A percentile compares a stretch with the other conserved stretches of the same genome.
Evolutionary conservation across 2,329 filamentous ascomycete species (phyloP).

Genomic region (Pseudocercospora ulei): DNA sequence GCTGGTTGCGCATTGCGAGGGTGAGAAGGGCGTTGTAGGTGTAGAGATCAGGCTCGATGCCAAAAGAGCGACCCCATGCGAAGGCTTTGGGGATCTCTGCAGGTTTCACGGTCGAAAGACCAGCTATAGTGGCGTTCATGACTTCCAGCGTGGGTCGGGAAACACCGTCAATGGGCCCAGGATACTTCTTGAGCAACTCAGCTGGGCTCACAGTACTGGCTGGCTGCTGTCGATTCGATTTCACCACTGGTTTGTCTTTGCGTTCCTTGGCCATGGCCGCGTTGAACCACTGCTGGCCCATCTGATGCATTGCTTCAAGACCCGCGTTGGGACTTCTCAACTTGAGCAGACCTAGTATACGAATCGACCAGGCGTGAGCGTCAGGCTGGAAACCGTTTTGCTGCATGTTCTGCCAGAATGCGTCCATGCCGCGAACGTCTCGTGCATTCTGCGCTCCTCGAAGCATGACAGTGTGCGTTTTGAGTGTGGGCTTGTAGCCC

Average conservation of each 20-base stretch:
- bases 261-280: slow-evolving; percentile 27
- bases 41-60: slow-evolving; percentile 30
- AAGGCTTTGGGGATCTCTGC: slow-evolving; percentile 48
- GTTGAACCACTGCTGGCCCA: slow-evolving; percentile 52
- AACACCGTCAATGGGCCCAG: slow-evolving; percentile 35
- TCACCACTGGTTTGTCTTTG: not conserved
- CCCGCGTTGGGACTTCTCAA: slow-evolving; percentile 47
- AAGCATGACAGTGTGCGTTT: slow-evolving; percentile 65
- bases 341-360: slow-evolving; percentile 57
- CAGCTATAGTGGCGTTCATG: slow-evolving; percentile 61
- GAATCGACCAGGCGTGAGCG: slow-evolving; percentile 56
- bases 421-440: slow-evolving; percentile 52
- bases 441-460: slow-evolving; percentile 55
- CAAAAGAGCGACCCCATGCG: slow-evolving; percentile 35
- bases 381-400: slow-evolving; percentile 53
- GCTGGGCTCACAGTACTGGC: slow-evolving; percentile 13
- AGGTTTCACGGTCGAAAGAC: slow-evolving; percentile 48
- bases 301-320: slow-evolving; percentile 56
- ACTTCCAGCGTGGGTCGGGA: slow-evolving; percentile 54
- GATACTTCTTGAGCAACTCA: slow-evolving; percentile 21
- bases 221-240: slow-evolving; percentile 17
- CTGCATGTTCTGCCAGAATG: slow-evolving; percentile 58
- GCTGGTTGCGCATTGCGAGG: slow-evolving; percentile 27
- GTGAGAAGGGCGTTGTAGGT: slow-evolving; percentile 34
- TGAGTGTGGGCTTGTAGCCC: slow-evolving; percentile 50